Base-by-base conservation (phyloP, 805 yeast genomes). In the Grigorovia yakushimaensis region DNA sequence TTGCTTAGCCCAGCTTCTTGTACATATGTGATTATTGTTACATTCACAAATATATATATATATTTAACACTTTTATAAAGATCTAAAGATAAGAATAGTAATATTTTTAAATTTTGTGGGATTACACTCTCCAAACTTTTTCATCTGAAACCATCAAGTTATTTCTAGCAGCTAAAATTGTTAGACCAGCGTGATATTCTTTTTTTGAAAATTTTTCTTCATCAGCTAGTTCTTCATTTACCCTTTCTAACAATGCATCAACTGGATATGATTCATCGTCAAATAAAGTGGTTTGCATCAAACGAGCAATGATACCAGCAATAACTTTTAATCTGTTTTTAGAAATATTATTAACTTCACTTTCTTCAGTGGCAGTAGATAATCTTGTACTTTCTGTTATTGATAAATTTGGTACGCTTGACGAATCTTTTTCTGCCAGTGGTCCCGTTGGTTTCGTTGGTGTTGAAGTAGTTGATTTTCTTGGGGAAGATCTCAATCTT, bases 131-230 rank as follows among this genome's bases (percentile, higher is more conserved):
- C 73, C 75, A 76, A 19, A 76, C 70, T 51, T 68, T 68, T 24
- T 68, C 74, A 23, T 73, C 80, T 9, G 76, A 68, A 20, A 70
- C 56, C 77, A 75, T 72, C 42, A 77, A 49, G 39, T 73, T 69
- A 48, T 76, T 74, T 48, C 70, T 70, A 3, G 61, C 66, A 21
- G 68, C 71, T 69, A 77, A 60, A n/a, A 65, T 55, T 18, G 56
- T 55, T 41, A 75, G 55, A 36, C 77, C 79, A 24, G 70, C 70
- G 13, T 61, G 54, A 41, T 72, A 76, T 54, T 74, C 81, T 5
- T 61, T 67, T 5, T 59, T 63, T 9, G 67, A 66, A 49, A 69
- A 76, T 38, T 65, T 66, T n/a, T 76, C 79, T 49, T 74, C 81
- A 44, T 70, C 74, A 6, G 70, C 66, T 53, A 74, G 58, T 22